Conservation (phyloP, 192 early-diverging fungal species). For the Gorgonomyces haynaldii region DNA sequence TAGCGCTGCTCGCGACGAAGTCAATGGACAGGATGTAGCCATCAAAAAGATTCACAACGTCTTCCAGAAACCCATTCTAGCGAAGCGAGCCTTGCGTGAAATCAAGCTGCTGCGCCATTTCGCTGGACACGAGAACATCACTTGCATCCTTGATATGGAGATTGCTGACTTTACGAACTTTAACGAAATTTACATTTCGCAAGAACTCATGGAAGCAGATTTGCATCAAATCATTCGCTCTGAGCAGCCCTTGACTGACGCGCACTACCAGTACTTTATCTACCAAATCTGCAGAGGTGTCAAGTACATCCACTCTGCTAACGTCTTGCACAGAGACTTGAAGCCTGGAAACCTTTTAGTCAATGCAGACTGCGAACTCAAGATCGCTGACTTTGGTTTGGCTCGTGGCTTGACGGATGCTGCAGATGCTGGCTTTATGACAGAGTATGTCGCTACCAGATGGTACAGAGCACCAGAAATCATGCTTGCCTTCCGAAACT, state of each 20-base stretch:
- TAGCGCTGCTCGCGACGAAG: conserved; percentile 12
- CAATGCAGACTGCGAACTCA: conserved; percentile 96
- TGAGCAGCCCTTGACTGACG: conserved; percentile 67
- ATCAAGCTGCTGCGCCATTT: conserved; percentile 60
- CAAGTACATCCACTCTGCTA: conserved; percentile 88
- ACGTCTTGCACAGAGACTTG: conserved; percentile 89
- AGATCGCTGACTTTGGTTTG: conserved; percentile 80
- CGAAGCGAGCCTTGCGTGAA: conserved; percentile 63
- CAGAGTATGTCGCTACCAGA: conserved; percentile 99
- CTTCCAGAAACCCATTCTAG: conserved; percentile 57
- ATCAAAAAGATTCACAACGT: conserved; percentile 59
- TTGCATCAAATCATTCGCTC: conserved; percentile 82
- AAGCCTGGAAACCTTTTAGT: conserved; percentile 95
- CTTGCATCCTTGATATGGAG: conserved; percentile 53
- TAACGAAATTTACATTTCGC: conserved; percentile 30
- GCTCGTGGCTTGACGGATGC: conserved; percentile 82
- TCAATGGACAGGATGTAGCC: conserved; percentile 35
- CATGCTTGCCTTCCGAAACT: conserved; percentile 94
- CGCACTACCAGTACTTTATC: conserved; percentile 81
- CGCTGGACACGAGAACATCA: conserved; percentile 63
- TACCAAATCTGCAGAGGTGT: conserved; percentile 82
- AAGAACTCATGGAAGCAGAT: conserved; percentile 84
- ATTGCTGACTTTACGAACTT: conserved; percentile 44
- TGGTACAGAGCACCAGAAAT: conserved; percentile 99
- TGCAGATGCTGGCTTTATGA: conserved; percentile 87